A percentile compares a stretch with the other conserved stretches of the same genome.
phyloP scores from a whole-genome alignment of 495 filamentous ascomycete genomes.

The Daldinia decipiens region DNA sequence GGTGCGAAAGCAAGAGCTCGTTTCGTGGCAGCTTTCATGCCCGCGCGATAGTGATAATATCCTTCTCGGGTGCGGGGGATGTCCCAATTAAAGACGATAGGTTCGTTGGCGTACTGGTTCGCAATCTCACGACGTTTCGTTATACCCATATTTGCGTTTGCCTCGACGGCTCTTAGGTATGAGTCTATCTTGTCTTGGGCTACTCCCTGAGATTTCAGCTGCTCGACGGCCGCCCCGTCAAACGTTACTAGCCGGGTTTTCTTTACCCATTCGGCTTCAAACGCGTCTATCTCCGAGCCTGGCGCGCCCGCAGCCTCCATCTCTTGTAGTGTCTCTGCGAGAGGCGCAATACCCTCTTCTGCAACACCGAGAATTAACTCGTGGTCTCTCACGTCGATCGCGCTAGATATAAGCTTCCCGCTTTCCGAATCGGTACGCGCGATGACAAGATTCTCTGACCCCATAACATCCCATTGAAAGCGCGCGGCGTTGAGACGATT shows the following conservation, averaged over 20 bases:
- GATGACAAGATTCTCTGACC: slow-evolving; percentile 90
- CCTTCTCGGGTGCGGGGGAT: slow-evolving; percentile 93
- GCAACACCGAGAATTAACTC: slow-evolving; percentile 93
- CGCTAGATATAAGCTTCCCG: slow-evolving; percentile 86
- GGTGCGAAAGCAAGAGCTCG: slow-evolving; percentile 90
- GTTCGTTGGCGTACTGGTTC: slow-evolving; percentile 64
- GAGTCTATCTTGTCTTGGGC: slow-evolving; percentile 67
- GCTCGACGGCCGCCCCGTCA: slow-evolving; percentile 85
- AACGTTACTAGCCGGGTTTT: slow-evolving; percentile 87
- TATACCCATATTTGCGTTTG: slow-evolving; percentile 77
- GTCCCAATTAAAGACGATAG: slow-evolving; percentile 88
- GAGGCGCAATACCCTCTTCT: slow-evolving; percentile 72
- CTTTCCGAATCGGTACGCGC: slow-evolving; percentile 95
- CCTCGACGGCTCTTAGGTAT: slow-evolving; percentile 69
- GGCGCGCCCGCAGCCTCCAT: slow-evolving; percentile 86
- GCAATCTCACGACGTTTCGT: slow-evolving; percentile 78
- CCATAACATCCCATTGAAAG: slow-evolving; percentile 99
- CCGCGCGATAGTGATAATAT: slow-evolving; percentile 93
- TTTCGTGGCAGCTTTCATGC: slow-evolving; percentile 89
- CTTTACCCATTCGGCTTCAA: slow-evolving; percentile 91
- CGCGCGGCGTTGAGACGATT: slow-evolving; percentile 90
- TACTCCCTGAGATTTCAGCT: slow-evolving; percentile 72
- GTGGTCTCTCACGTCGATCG: slow-evolving; percentile 92
- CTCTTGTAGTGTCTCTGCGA: slow-evolving; percentile 87
- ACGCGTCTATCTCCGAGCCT: slow-evolving; percentile 81